A percentile compares a stretch with the other conserved stretches of the same genome.
phyloP scores from a whole-genome alignment of 345 rosid species.

The Acer yangbiense region DNA sequence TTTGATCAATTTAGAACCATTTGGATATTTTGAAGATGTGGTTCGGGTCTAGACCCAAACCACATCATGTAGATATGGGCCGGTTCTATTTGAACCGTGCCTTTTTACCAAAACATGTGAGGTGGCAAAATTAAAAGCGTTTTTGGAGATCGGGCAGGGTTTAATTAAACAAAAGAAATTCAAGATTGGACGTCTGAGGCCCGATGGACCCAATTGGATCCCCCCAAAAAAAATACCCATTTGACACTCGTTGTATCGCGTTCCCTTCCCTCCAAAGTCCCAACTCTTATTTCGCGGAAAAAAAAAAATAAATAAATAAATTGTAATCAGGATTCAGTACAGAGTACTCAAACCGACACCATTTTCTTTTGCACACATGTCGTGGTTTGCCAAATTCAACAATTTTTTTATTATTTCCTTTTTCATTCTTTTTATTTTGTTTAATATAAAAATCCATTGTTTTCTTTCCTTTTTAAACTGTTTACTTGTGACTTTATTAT shows the following conservation, averaged over 20 bases:
- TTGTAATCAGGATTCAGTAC: too few species aligned
- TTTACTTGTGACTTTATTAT: background rate
- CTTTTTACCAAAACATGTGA: background rate
- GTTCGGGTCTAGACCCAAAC: too few species aligned
- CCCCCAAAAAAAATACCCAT: background rate
- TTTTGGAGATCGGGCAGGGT: too few species aligned
- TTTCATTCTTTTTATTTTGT: background rate
- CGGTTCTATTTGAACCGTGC: too few species aligned
- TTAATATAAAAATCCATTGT: background rate
- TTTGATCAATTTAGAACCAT: too few species aligned
- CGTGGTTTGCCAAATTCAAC: background rate
- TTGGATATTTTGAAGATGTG: too few species aligned
- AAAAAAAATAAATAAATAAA: background rate
- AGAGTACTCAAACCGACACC: background rate
- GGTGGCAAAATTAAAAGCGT: background rate
- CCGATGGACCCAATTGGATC: background rate
- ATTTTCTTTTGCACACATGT: background rate
- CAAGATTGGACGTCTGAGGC: background rate
- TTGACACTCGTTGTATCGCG: background rate
- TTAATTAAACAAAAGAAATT: background rate
- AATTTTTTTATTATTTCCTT: background rate
- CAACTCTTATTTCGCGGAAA: background rate
- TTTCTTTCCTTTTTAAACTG: background rate
- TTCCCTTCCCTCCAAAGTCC: background rate
- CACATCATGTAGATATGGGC: too few species aligned